Base-by-base conservation (phyloP, 176 grass and related monocot species). In the Bonia amplexicaulis region DNA sequence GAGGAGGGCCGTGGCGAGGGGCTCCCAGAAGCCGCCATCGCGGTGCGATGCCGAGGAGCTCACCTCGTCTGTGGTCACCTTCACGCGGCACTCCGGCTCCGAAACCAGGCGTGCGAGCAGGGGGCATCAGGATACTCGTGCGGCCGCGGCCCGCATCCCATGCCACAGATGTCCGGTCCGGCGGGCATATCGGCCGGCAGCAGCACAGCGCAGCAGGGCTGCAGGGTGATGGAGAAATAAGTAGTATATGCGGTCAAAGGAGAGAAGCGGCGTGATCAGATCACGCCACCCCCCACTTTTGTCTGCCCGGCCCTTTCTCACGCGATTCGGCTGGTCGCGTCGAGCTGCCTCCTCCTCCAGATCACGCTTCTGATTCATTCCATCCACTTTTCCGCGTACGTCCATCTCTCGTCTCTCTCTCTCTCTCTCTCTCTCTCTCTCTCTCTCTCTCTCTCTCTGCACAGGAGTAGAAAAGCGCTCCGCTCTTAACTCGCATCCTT, bases 61-160 rank as follows among this genome's bases (percentile, higher is more conserved):
- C 25, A 67, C 88, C 64, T 85, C 80, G 64, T 93, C 91, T 77
- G 85, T 66, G 44, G 80, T 83, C 22, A 45, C 73, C 85, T 93
- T 90, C 35, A 90, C 84, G 65, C 65, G 64, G 51, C 35, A 44
- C 75, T 90, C 91, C 6, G 81, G 80, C 71, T 82, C 80, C 45
- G 60, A 37, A 1, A 90, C 49, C 58, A 93, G 77, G 26, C 64
- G 85, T 9, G 51, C 37, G 25, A 93, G 80, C 20, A 93, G 70
- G 23, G 46, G 33, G 37, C 74, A 0, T 82, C 81, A 20, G 64
- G 45, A 0, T 62, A 76, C 39, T 53, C 27, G 2, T 16, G 9
- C 49, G 22, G 12, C 47, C 8, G 20, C 76, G 5, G 77, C 81
- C 13, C 22, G 41, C 62, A 85, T 17, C 62, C 77, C 71, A 49